Evolutionary conservation across 371 early-diverging fungal species (phyloP).

Genomic region (Caulochytrium protostelioides): DNA sequence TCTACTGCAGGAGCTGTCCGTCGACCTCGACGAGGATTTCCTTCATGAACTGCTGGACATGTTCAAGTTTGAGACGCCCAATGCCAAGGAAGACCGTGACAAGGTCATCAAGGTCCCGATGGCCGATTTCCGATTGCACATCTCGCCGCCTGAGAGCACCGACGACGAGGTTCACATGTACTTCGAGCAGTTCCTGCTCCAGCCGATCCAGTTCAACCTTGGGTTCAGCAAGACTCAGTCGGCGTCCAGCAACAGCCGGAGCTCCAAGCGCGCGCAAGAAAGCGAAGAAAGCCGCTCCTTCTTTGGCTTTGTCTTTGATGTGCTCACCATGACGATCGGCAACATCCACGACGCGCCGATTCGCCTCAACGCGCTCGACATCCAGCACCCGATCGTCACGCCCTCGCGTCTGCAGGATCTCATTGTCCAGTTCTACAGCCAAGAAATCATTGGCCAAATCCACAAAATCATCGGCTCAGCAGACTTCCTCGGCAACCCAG

Average conservation of each 20-base stretch:
- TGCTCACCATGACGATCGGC: conserved; percentile 88
- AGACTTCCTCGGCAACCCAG: conserved; percentile 93
- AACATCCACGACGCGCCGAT: conserved; percentile 87
- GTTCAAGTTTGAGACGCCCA: conserved; percentile 24
- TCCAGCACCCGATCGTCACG: conserved; percentile 69
- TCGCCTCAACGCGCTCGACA: conserved; percentile 65
- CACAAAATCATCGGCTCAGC: conserved; percentile 89
- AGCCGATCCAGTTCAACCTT: conserved; percentile 80
- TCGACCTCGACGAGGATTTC: conserved; percentile 81
- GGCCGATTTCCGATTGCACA: conserved; percentile 11
- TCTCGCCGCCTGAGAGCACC: conserved; percentile 43
- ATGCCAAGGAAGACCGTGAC: background rate
- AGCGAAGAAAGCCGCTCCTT: too few relatives aligned
- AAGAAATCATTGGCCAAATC: conserved; percentile 64
- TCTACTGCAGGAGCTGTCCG: conserved; percentile 69
- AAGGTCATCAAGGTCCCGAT: background rate
- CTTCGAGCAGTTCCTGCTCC: conserved; percentile 82
- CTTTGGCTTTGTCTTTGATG: conserved; percentile 40
- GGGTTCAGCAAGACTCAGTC: conserved; percentile 75
- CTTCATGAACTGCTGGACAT: conserved; percentile 66
- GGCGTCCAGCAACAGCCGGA: conserved; percentile 3
- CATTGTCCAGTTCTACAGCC: conserved; percentile 62
- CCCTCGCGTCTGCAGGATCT: conserved; percentile 51
- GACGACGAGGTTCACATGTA: conserved; percentile 54
- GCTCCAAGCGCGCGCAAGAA: too few relatives aligned